Evolutionary conservation across 768 basidiomycete species (phyloP).

Genomic region (Boletus huronensis): DNA sequence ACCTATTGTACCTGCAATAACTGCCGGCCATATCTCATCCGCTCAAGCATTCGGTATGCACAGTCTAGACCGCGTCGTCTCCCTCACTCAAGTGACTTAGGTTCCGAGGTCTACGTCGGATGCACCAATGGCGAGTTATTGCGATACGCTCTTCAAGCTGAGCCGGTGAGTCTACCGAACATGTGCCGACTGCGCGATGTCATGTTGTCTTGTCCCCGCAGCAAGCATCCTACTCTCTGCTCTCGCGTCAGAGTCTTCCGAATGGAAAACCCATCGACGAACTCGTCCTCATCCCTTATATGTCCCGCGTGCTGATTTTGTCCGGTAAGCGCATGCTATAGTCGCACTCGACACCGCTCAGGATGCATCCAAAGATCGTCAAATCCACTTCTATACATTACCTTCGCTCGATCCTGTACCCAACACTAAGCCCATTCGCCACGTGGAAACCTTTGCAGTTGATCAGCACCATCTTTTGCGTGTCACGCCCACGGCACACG

Average conservation of each 20-base stretch:
- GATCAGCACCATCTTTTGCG: conserved; percentile 71
- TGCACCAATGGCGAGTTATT: conserved; percentile 82
- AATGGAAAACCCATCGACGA: conserved; percentile 72
- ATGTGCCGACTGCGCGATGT: background rate
- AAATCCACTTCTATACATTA: conserved; percentile 74
- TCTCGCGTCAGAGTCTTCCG: conserved; percentile 68
- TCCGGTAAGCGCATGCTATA: conserved; percentile 51
- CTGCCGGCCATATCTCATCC: conserved; percentile 32
- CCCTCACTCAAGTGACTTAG: conserved; percentile 35
- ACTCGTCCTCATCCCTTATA: conserved; percentile 73
- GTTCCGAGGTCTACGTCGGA: conserved; percentile 83
- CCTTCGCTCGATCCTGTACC: conserved; percentile 74
- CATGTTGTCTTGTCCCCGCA: conserved; percentile 19
- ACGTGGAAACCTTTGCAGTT: conserved; percentile 76
- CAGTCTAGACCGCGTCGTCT: background rate
- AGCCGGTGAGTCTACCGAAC: conserved; percentile 35
- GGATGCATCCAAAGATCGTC: conserved; percentile 40
- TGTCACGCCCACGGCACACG: conserved; percentile 41
- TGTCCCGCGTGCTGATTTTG: conserved; percentile 70
- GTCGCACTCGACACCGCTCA: background rate
- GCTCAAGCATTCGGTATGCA: conserved; percentile 56
- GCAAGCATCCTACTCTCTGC: conserved; percentile 60
- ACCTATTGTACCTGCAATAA: conserved; percentile 40
- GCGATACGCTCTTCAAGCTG: conserved; percentile 69
- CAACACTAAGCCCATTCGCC: conserved; percentile 72